A percentile compares a stretch with the other conserved stretches of the same genome.
Evolutionary conservation across 768 basidiomycete genomes (phyloP).

Genomic region (Tylopilus sp.): DNA sequence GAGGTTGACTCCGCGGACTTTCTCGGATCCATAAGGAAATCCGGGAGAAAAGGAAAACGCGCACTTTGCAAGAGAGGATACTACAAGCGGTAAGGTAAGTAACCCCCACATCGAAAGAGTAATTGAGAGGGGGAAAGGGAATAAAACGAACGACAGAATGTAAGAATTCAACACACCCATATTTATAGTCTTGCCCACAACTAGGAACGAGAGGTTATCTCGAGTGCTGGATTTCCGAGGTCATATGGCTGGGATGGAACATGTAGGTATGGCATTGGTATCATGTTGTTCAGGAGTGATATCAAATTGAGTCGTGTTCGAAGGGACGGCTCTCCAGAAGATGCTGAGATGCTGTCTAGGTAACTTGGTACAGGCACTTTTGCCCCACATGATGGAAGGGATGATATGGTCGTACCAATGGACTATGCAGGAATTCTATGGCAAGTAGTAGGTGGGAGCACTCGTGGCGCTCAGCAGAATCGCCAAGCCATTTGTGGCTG

Average conservation of each 20-base stretch:
- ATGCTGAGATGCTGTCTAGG: neutral
- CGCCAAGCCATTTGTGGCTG: neutral
- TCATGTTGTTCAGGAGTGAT: neutral
- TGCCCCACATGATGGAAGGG: no score
- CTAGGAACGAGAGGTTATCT: neutral
- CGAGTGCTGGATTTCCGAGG: constrained; percentile 8
- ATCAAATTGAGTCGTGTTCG: neutral
- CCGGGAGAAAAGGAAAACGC: constrained; percentile 42
- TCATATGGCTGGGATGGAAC: constrained; percentile 5
- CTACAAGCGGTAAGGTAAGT: constrained; percentile 21
- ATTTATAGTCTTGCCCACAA: constrained; percentile 18
- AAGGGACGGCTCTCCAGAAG: neutral
- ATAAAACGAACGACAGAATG: constrained; percentile 27
- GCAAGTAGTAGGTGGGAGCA: no score
- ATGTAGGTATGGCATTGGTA: constrained; percentile 1
- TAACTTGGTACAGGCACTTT: neutral
- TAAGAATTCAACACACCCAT: neutral
- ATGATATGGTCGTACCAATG: no score
- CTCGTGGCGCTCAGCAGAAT: no score
- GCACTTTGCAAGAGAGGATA: constrained; percentile 24
- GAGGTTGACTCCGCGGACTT: constrained; percentile 81
- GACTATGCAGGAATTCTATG: no score
- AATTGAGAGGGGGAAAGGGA: constrained; percentile 54
- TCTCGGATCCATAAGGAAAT: constrained; percentile 71
- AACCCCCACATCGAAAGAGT: constrained; percentile 28